Evolutionary conservation across 2,329 filamentous ascomycete genomes (phyloP), one percentile per base, ranked within the genome.

Genomic region (Pestalotiopsis sp.): DNA sequence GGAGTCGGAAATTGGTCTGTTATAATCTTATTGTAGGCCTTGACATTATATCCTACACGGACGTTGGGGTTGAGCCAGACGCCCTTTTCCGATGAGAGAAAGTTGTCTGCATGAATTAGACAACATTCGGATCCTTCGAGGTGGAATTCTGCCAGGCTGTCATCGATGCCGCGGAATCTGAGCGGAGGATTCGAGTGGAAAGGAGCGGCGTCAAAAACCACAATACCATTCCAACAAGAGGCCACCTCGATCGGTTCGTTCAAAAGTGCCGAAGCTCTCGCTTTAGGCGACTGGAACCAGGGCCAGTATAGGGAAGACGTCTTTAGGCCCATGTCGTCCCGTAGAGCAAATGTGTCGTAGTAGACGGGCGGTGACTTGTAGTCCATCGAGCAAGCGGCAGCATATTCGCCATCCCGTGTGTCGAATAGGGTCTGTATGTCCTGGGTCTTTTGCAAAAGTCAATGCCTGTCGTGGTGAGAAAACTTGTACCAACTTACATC

Each of bases 191-290:
- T 72, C 27, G 71, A 73, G 68, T 87, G 85, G 74, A 87, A 88
- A 1, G 86, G 84, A 4, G 75, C 76, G 0, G 85, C 80, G 64
- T 81, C 79, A 68, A 81, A 82, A 61, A 74, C 81, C 72, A 84
- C 83, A 75, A 91, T 87, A 59, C 90, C 90, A 72, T 92, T 92
- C 90, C 90, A 92, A 77, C 90, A 92, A 57, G 87, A 90, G n/a
- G 80, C 78, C 0, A 92, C 90, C 1, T 85, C 86, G 1, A 91
- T 83, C 0, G 89, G 87, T 12, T 80, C 76, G 71, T 84, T 83
- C 23, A 75, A 77, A 70, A 84, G 83, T 25, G 90, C 80, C 0
- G 87, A 85, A 31, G 83, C 75, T 27, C 80, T 77, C 11, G 83
- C 79, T 1, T 73, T 72, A 11, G 75, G 78, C 12, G 73, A 83